Base-by-base conservation (phyloP, 768 basidiomycete genomes). In the Crucibulum laeve region DNA sequence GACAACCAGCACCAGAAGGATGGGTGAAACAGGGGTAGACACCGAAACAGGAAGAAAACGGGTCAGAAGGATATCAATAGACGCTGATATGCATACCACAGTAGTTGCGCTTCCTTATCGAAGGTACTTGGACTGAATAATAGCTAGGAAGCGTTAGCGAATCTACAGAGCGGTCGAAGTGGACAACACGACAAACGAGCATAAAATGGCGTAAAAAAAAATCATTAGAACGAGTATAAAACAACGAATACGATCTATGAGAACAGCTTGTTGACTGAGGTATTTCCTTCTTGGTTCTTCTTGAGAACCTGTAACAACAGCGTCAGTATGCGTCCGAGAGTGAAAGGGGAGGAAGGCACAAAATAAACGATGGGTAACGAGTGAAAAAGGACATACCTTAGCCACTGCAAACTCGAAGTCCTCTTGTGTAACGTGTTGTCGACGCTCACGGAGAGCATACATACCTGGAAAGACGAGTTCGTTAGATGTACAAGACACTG, bases 371-470 rank as follows among this genome's bases (percentile, higher is more conserved):
- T 19, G 30, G 24, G 10, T 19, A n/a, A 40, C 18, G 17, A 18
- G 23, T 41, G 18, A 28, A 25, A 42, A 44, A 35, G 44, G 33
- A 61, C 65, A 4, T 41, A 87, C 91, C 79, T 96, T 98, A 2
- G 94, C 93, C 10, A 97, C 88, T 25, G 95, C 94, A 70, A 97
- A 93, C 72, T 97, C 96, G 57, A 98, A 98, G 58, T 98, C 95
- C 59, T 98, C 95, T 64, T 96, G 94, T 3, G 94, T 96, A 40
- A 98, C 95, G 62, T 98, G 94, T 52, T 96, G 94, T 51, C 95
- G 72, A 46, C 95, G 79, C 65, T 99, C 95, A 14, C 95, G 80
- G 2, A 99, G 73, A 0, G 95, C 95, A 57, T 96, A 98, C 95
- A 97, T 97, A 21, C 91, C 91, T 85, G 49, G 10, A 28, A 18